Evolutionary conservation across 192 early-diverging fungal species (phyloP).

Genomic region (Rhizophagus sp.): DNA sequence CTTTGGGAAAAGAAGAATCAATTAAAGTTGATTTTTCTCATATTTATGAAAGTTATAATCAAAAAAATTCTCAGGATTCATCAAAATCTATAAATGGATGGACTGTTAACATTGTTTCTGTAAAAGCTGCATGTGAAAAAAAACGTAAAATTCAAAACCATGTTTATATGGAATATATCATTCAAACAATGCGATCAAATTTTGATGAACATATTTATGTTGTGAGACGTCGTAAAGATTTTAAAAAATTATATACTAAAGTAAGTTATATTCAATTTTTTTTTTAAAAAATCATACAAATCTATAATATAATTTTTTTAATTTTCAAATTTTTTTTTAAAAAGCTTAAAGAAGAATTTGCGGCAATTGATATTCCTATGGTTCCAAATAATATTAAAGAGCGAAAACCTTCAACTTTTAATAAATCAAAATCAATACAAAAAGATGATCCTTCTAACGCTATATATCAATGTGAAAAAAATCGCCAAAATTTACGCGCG

Average conservation of each 20-base stretch:
- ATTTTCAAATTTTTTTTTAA: neutral
- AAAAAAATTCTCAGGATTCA: conserved; percentile 6
- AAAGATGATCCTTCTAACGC: neutral
- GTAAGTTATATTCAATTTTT: conserved; percentile 30
- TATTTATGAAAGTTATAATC: neutral
- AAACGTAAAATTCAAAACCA: neutral
- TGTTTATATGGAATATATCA: conserved; percentile 41
- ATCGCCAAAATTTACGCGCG: conserved; percentile 47
- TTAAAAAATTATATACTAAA: conserved; percentile 44
- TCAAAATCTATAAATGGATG: conserved; percentile 37
- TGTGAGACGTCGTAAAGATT: conserved; percentile 48
- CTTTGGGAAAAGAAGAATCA: conserved; percentile 31
- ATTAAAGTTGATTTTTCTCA: conserved; percentile 19
- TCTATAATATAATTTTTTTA: neutral
- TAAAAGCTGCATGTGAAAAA: conserved; percentile 38
- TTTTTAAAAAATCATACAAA: neutral
- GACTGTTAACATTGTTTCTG: conserved; percentile 49
- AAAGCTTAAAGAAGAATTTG: conserved; percentile 45
- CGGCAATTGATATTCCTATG: conserved; percentile 47
- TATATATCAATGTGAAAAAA: conserved; percentile 46
- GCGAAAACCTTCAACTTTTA: conserved; percentile 27
- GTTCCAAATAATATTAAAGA: conserved; percentile 44
- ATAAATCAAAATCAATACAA: neutral
- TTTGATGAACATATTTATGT: conserved; percentile 37
- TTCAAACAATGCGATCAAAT: conserved; percentile 34